These are phyloP conservation scores for Alopecurus myosuroides DNA, from an alignment of 176 grass and related monocot species.

Conservation along the genomic window DNA sequence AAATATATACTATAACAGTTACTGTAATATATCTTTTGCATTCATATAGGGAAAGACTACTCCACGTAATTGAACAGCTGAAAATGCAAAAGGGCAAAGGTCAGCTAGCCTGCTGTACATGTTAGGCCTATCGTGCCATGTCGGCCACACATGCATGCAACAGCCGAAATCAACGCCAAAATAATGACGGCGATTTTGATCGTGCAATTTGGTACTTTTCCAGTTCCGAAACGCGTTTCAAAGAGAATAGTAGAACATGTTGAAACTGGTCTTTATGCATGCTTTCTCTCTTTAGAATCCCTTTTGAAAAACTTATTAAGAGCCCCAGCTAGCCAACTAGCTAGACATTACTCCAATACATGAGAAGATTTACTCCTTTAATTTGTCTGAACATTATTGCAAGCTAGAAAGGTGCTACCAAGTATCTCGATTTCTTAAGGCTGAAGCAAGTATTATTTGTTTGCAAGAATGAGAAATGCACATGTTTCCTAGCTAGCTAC, in stretches of 20 bases:
- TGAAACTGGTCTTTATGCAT: background rate
- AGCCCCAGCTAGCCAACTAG: background rate
- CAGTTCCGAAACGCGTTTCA: background rate
- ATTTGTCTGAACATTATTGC: background rate
- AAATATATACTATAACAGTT: background rate
- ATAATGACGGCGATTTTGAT: background rate
- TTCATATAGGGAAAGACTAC: background rate
- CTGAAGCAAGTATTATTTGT: background rate
- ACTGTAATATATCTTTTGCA: background rate
- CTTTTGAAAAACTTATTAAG: background rate
- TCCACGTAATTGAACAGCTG: background rate
- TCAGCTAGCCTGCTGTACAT: background rate
- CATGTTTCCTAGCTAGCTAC: background rate
- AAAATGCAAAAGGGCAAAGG: background rate
- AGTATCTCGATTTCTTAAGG: conserved; percentile 5
- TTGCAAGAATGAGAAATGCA: background rate
- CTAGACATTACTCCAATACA: background rate
- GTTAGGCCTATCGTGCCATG: conserved; percentile 28
- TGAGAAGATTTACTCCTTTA: background rate
- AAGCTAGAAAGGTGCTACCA: conserved; percentile 12
- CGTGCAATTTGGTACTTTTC: background rate
- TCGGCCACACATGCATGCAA: conserved; percentile 23
- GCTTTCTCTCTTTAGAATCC: background rate
- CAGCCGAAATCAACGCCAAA: background rate
- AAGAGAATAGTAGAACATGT: background rate